Percentiles rank a stretch among this genome's conserved stretches.
phyloP scores from a whole-genome alignment of 2,329 filamentous ascomycete species.

The Colletotrichum kahawae region DNA sequence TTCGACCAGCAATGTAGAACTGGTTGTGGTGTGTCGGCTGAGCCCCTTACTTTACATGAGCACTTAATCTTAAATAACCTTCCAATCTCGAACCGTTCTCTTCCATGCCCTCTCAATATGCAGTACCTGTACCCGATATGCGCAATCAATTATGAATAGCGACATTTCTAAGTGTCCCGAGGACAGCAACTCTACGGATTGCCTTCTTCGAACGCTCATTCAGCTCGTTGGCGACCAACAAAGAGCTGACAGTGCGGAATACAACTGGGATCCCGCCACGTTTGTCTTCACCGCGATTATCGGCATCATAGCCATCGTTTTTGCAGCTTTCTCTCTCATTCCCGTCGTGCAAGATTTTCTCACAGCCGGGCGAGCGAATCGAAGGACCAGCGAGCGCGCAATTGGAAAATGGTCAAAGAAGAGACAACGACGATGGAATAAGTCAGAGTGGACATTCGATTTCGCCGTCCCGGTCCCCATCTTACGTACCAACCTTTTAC shows the following conservation, averaged over 20 bases:
- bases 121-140: no score
- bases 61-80: no score
- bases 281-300: not conserved
- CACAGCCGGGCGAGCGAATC: not conserved
- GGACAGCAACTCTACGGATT: not conserved
- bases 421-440: not conserved
- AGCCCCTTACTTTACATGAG: no score
- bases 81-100: no score
- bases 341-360: not conserved
- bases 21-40: no score
- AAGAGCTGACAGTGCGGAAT: not conserved
- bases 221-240: not conserved
- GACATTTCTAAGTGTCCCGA: not conserved
- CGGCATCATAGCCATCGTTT: not conserved
- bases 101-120: no score
- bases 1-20: no score
- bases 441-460: not conserved
- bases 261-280: not conserved
- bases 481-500: no score
- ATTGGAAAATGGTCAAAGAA: not conserved
- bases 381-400: not conserved
- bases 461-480: no score
- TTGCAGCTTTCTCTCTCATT: not conserved
- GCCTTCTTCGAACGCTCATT: not conserved
- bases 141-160: no score